phyloP scores from a whole-genome alignment of 805 yeast species.

The Lipomyces anomalus region DNA sequence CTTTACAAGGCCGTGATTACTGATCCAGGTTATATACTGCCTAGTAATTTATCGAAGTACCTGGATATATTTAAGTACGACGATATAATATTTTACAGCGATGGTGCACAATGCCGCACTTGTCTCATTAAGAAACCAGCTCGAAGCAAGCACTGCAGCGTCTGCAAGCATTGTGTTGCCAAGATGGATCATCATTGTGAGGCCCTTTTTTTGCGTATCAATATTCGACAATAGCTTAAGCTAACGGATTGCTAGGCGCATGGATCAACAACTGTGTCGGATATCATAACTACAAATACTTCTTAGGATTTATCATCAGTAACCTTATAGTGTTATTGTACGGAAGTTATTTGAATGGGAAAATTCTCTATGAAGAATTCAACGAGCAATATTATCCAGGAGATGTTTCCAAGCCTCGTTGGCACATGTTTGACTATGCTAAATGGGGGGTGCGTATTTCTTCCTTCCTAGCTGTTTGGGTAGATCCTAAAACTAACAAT shows the following conservation, averaged over 20 bases:
- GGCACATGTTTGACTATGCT: background rate
- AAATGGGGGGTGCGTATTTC: conserved; percentile 12
- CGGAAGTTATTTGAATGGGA: conserved; percentile 36
- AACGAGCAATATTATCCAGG: conserved; percentile 12
- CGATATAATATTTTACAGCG: conserved; percentile 48
- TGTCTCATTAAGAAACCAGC: conserved; percentile 50
- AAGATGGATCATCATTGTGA: conserved; percentile 55
- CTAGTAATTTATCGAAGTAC: conserved; percentile 26
- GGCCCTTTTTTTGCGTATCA: background rate
- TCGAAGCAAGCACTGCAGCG: conserved; percentile 54
- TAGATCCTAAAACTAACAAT: too few relatives aligned
- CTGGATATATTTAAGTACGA: conserved; percentile 39
- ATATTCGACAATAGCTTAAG: background rate
- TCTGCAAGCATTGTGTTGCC: conserved; percentile 45
- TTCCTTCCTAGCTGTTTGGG: background rate
- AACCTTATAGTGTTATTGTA: conserved; percentile 44
- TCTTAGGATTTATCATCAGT: conserved; percentile 48
- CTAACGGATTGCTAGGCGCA: conserved; percentile 25
- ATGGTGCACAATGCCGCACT: conserved; percentile 41
- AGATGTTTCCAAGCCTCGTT: background rate
- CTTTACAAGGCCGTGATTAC: conserved; percentile 31
- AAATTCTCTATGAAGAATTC: conserved; percentile 12
- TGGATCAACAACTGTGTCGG: conserved; percentile 63
- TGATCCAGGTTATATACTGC: conserved; percentile 37
- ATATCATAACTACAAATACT: conserved; percentile 55